A percentile compares a stretch with the other conserved stretches of the same genome.
These are phyloP conservation scores for Pyrenophora tritici-repentis DNA, from an alignment of 2,329 filamentous ascomycete species.

Conservation along the genomic window DNA sequence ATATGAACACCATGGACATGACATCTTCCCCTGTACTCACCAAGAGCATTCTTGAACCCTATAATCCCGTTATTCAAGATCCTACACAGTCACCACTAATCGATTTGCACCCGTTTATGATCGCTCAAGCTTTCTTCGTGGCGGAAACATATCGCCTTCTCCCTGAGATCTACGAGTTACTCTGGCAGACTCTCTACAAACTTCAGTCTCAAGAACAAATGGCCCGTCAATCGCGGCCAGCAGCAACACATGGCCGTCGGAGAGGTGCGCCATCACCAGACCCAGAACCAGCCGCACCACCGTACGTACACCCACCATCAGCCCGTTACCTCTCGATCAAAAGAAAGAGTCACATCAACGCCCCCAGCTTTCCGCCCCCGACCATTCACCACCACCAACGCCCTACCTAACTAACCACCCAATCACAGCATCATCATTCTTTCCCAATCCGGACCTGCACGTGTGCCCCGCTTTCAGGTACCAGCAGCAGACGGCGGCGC, in stretches of 20 bases:
- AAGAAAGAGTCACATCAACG: not conserved
- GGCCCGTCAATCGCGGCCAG: not conserved
- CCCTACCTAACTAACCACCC: not conserved
- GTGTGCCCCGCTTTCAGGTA: constrained; percentile 25
- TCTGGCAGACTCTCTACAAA: constrained; percentile 1
- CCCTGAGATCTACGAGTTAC: not conserved
- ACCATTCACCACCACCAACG: not conserved
- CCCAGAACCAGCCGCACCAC: constrained; percentile 35
- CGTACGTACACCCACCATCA: constrained; percentile 23
- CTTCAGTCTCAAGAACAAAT: not conserved
- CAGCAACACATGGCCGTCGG: not conserved
- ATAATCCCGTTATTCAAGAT: not conserved
- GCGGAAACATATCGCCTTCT: not conserved
- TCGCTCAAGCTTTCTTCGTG: not conserved
- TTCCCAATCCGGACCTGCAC: constrained; percentile 23
- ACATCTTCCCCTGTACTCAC: not conserved
- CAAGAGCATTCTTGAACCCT: not conserved
- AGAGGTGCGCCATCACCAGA: constrained; percentile 19
- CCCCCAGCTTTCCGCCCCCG: not conserved
- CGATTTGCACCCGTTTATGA: not conserved
- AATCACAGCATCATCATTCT: constrained; percentile 33
- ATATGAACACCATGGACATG: constrained; percentile 5
- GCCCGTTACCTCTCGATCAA: constrained; percentile 3
- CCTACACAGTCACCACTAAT: constrained; percentile 2
- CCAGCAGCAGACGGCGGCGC: constrained; percentile 20